Base-by-base conservation (phyloP, 129 eudicot genomes). In the Erigeron canadensis region DNA sequence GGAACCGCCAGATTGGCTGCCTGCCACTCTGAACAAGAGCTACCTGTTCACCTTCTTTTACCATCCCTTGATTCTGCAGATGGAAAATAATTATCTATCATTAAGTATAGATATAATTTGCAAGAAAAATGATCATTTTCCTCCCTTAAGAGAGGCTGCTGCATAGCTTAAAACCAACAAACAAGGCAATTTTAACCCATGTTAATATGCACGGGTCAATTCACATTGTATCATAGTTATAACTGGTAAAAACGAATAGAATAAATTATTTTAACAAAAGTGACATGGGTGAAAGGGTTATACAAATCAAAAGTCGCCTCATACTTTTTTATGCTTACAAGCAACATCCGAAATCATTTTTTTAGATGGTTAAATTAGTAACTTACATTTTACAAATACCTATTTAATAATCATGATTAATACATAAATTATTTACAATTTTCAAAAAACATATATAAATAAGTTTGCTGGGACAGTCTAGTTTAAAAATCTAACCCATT, bases 21-120 rank as follows among this genome's bases (percentile, higher is more conserved):
- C 82, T 82, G 19, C 98, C 98, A 61, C 96, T 93, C 79, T 93
- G 98, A 71, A 93, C 96, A 70, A 93, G 95, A 65, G 98, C 98
- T 41, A 93, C 86, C 67, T 89, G 88, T 45, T 93, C 96, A 40
- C 98, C 98, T 81, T 84, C 88, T 81, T 87, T 93, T 86, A 93
- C 86, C 96, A 93, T 84, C 69, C 96, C 98, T 78, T 93, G 92
- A 75, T 84, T 87, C 98, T 93, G 84, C 64, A 70, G 16, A 61
- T 13, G 18, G 19, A 56, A 10, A 39, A 11, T 59, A 37, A 19
- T 38, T 28, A 42, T 59, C 50, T 13, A n/a, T 42, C 66, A 55
- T 18, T 18, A 6, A 2, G 9, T 41, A 13, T 41, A 70, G 8
- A 55, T 17, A 38, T 38, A 54, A 38, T 40, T 53, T 17, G 63